Base-by-base conservation (phyloP, 495 filamentous ascomycete genomes). In the Corynascus novoguineensis region DNA sequence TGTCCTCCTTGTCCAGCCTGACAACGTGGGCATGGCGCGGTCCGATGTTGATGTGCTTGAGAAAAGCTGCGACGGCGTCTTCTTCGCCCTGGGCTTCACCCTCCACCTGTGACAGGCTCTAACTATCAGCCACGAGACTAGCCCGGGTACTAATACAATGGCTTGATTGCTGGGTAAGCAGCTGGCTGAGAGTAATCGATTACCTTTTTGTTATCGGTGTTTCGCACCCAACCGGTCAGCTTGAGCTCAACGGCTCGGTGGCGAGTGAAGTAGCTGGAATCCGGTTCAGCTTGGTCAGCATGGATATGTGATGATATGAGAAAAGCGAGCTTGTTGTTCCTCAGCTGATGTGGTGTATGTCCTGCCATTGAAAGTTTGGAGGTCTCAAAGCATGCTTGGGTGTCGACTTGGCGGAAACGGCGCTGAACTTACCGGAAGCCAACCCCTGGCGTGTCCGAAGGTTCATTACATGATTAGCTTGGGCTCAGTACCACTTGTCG, bases 81-180 rank as follows among this genome's bases (percentile, higher is more conserved):
- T 83, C 76, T 14, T 79, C 71, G 31, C 92, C 92, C 64, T 97
- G 92, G 2, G 85, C 90, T 73, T 97, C 92, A 38, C 92, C 92
- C 68, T 87, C 84, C n/a, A 97, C 90, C 87, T 93, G 58, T 28
- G 1, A 15, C 14, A 14, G 5, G n/a, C n/a, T n/a, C n/a, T n/a
- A n/a, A n/a, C n/a, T 4, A 44, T 44, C 21, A 53, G 8, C 45
- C 31, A 35, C 31, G 7, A 60, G 15, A 14, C n/a, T n/a, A n/a
- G n/a, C n/a, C n/a, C n/a, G 52, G 48, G 6, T 60, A 31, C 5
- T 10, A 31, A 10, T 31, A 31, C 5, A 5, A 31, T 31, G 11
- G 34, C n/a, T n/a, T n/a, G n/a, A n/a, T n/a, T n/a, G n/a, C n/a
- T 48, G 5, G 27, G 32, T 50, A 9, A 5, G 6, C 14, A 5